Percentiles rank a stretch among this genome's conserved stretches.
Evolutionary conservation across 495 filamentous ascomycete species (phyloP).

Genomic region (Chaetomium cochliodes): DNA sequence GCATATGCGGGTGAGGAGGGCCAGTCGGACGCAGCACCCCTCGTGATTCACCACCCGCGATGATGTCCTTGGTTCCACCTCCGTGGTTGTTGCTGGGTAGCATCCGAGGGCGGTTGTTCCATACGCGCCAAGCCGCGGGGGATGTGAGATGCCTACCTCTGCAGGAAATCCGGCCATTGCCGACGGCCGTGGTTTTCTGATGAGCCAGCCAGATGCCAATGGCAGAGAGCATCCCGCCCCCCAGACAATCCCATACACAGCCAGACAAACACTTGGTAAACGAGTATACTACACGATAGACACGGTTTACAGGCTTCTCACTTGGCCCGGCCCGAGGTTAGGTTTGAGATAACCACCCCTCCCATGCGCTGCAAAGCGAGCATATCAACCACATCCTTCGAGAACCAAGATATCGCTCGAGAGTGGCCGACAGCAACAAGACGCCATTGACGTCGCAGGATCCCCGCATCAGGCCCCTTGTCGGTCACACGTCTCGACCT

Average conservation of each 20-base stretch:
- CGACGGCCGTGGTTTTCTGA: slow-evolving; percentile 13
- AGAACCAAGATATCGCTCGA: slow-evolving; percentile 11
- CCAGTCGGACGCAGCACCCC: background rate
- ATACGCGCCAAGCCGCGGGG: slow-evolving; percentile 1
- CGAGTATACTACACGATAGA: no score
- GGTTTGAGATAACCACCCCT: slow-evolving; percentile 31
- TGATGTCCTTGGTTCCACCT: background rate
- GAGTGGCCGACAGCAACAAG: background rate
- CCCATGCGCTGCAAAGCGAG: slow-evolving; percentile 2
- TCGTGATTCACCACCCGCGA: background rate
- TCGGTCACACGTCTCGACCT: slow-evolving; percentile 5
- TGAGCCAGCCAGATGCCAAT: background rate
- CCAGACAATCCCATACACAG: background rate
- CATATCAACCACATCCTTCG: slow-evolving; percentile 3
- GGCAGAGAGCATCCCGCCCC: background rate
- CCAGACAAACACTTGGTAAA: no score
- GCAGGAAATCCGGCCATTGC: slow-evolving; percentile 11
- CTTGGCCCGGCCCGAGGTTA: slow-evolving; percentile 5
- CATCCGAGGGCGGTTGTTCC: slow-evolving; percentile 7
- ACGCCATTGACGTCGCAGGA: background rate
- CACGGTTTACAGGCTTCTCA: background rate
- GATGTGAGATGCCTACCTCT: slow-evolving; percentile 2
- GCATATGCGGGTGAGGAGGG: background rate
- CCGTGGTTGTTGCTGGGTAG: slow-evolving; percentile 5
- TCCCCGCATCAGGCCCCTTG: slow-evolving; percentile 4